A percentile compares a stretch with the other conserved stretches of the same genome.
These are phyloP conservation scores for Cadophora malorum DNA, from an alignment of 2,329 filamentous ascomycete genomes.

Conservation along the genomic window DNA sequence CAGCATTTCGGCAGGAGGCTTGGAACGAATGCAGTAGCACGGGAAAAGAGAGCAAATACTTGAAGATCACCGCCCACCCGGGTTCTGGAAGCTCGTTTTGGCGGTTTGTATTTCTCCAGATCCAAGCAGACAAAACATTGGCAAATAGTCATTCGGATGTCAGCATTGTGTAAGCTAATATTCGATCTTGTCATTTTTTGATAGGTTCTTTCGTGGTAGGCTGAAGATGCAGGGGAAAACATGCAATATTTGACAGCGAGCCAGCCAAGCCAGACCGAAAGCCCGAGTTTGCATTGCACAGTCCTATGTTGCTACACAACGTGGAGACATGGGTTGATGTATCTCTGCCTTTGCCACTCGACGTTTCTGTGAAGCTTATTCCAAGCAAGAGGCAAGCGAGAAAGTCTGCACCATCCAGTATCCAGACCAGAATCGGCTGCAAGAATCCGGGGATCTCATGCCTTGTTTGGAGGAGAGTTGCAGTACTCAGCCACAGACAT, in stretches of 20 bases:
- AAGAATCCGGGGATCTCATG: not conserved
- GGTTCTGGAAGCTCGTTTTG: not conserved
- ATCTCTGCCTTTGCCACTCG: slow-evolving; percentile 5
- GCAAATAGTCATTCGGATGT: not conserved
- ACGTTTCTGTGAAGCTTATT: slow-evolving; percentile 2
- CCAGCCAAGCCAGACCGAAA: not conserved
- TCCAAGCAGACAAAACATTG: not conserved
- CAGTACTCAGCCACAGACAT: slow-evolving; percentile 6
- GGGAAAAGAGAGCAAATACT: not conserved
- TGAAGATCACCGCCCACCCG: not conserved
- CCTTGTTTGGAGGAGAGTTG: not conserved
- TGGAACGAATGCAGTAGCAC: not conserved
- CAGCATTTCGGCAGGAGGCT: not conserved
- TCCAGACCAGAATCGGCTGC: not conserved
- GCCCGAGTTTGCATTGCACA: slow-evolving; percentile 7
- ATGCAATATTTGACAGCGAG: not conserved
- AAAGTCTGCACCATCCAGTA: not conserved
- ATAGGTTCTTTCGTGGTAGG: not conserved
- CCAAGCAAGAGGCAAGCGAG: not conserved
- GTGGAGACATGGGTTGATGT: not conserved
- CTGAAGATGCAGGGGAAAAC: not conserved
- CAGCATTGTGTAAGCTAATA: slow-evolving; percentile 6
- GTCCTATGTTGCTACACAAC: not conserved
- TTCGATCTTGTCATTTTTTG: not conserved
- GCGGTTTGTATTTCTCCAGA: not conserved